phyloP scores from a whole-genome alignment of 2,329 filamentous ascomycete species.

The Colletotrichum zoysiae region DNA sequence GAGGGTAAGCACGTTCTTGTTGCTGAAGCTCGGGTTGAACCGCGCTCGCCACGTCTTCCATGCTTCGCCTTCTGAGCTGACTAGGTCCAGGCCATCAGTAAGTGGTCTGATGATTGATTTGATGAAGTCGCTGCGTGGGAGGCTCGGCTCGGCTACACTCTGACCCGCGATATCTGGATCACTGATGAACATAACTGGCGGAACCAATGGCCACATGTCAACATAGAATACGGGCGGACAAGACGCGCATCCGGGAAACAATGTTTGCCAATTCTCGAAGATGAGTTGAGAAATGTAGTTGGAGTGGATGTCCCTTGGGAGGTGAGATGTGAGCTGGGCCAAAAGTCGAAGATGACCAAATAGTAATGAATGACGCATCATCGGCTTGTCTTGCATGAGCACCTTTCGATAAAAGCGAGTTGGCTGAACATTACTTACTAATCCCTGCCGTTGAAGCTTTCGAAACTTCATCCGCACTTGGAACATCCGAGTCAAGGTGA shows the following conservation, averaged over 20 bases:
- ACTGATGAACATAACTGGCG: conserved; percentile 42
- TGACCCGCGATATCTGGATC: conserved; percentile 43
- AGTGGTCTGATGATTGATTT: conserved; percentile 47
- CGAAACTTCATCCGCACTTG: conserved; percentile 19
- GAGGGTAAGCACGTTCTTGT: conserved; percentile 51
- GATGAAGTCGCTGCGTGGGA: conserved; percentile 47
- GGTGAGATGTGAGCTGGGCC: conserved; percentile 4
- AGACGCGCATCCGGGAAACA: conserved; percentile 45
- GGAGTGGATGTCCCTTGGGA: conserved; percentile 23
- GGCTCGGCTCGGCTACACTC: conserved; percentile 43
- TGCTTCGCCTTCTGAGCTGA: conserved; percentile 48
- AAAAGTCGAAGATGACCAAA: conserved; percentile 32
- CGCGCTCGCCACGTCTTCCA: conserved; percentile 49
- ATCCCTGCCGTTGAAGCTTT: conserved; percentile 12
- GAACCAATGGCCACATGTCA: conserved; percentile 48
- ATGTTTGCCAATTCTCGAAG: conserved; percentile 24
- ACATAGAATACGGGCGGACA: conserved; percentile 47
- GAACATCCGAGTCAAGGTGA: conserved; percentile 13
- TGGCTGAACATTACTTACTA: conserved; percentile 13
- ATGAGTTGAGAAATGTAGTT: conserved; percentile 33
- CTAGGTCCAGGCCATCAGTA: conserved; percentile 50
- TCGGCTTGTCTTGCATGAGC: conserved; percentile 18
- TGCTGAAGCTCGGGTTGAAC: conserved; percentile 55
- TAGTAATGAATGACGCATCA: conserved; percentile 36
- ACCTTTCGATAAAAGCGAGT: rapidly evolving